Base-by-base conservation (phyloP, 1,284 basidiomycete genomes). In the Ustilago trichophora region DNA sequence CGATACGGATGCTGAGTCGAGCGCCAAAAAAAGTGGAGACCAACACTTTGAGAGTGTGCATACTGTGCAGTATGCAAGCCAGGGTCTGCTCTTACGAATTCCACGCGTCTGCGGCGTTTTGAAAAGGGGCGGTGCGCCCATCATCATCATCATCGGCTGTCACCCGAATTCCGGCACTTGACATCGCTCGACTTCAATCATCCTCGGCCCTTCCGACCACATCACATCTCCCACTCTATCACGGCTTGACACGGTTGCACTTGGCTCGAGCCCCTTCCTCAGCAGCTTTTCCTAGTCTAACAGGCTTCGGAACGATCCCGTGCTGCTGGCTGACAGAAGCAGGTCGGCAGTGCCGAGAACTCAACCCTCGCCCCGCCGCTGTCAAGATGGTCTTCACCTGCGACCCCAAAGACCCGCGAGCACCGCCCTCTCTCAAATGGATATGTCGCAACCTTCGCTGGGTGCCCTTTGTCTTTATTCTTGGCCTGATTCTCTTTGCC, bases 401-500 rank as follows among this genome's bases (percentile, higher is more conserved):
- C 62, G 62, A 70, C 25, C 53, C 67, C 15, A 56, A 65, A n/a
- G 40, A 60, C 24, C 67, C 67, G 8, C 44, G 49, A 18, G 40
- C 67, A 3, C 49, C 67, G 18, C 27, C 18, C 11, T 54, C 40
- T 33, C 50, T 65, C 45, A 47, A 49, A 21, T 31, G 40, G 13
- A 25, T 59, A 34, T 58, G 62, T 26, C 46, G 54, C 12, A 65
- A 73, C 31, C 38, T 62, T 6, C 54, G 54, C 41, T 65, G 62
- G 63, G 16, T 59, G 18, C 65, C 71, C 16, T 65, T 73, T 32
- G 18, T 46, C 51, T 69, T 69, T 37, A 70, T 75, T 51, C 15
- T 62, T 3, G 46, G 32, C 16, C 52, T 75, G 29, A 41, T 72
- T 25, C 15, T 43, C 1, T 75, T 57, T 29, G 71, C 67, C 36